Base-by-base conservation (phyloP, 2,329 filamentous ascomycete genomes). In the Verticillium klebahnii region DNA sequence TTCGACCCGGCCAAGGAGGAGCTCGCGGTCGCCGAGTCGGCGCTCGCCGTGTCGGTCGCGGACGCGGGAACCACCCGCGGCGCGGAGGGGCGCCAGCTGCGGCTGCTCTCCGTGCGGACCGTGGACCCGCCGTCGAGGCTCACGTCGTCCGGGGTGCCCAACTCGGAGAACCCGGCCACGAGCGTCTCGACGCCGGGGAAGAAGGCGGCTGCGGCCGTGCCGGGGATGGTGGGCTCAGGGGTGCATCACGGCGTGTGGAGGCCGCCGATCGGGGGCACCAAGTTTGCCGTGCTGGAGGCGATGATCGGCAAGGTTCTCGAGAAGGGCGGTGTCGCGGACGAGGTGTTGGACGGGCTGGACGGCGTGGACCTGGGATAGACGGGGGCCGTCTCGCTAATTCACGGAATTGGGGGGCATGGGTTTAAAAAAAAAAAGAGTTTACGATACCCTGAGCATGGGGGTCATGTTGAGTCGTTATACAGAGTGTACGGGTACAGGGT, bases 1-100 rank as follows among this genome's bases (percentile, higher is more conserved):
- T 97, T 98, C 77, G 95, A 99, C 73, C 94, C 95, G 0, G 89
- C 87, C 59, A 88, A 89, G 67, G 93, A 97, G 73, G 95, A 99
- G 75, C 87, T 99, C 17, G 91, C 93, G 2, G 94, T 98, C 4
- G 95, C 95, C 1, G 94, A 98, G 70, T 87, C 89, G 14, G 91
- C 95, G 3, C 81, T 98, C 56, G 95, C 94, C 1, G 85, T 98
- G 5, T 96, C 93, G 0, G 84, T 96, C 37, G 86, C 86, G 17
- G 84, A 85, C 67, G 71, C 72, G 37, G 36, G 56, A 19, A 67
- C 69, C 58, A 67, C 50, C 63, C 61, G 57, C 50, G 60, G 57
- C 37, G 69, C 79, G 36, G 78, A 82, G 58, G 71, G 70, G n/a
- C 25, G 29, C 2, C 74, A 79, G 55, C 74, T 92, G 62, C 84